Evolutionary conservation across 2,329 filamentous ascomycete species (phyloP), one percentile per base, ranked within the genome.

Genomic region (Venturia nashicola): DNA sequence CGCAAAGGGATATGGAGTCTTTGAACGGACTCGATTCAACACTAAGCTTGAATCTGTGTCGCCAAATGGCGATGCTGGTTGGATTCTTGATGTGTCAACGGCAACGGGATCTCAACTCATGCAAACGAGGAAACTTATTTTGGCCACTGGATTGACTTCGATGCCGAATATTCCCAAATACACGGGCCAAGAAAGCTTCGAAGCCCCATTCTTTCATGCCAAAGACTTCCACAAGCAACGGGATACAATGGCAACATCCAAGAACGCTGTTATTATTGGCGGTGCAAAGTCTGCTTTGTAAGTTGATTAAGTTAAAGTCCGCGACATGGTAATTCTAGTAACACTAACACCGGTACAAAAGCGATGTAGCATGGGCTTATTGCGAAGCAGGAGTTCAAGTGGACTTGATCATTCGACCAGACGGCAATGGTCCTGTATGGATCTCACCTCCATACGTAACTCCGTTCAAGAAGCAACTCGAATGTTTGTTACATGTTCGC

Each of bases 401-500:
- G 9, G 78, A 82, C 62, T 80, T 83, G 77, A 73, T 87, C 5
- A 82, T 87, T 64, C 78, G 84, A 55, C 74, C 78, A n/a, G 78
- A 74, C n/a, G 83, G 83, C 4, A 78, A 81, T 65, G 85, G 86
- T 0, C 83, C 86, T 0, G 76, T 78, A 0, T 88, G 80, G 79
- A 82, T 88, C 72, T 73, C 82, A 0, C 82, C 83, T 1, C 73
- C 82, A 1, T 84, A 83, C 64, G 85, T 89, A 18, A 88, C 86
- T 0, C 86, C 86, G 0, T 70, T 88, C n/a, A 86, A 86, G 71
- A 81, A 80, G 65, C 85, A 83, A 80, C 75, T 90, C 0, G 87
- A 91, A 72, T 84, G 86, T 68, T 79, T 91, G 5, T 80, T 87
- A 4, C 81, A 82, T 40, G 87, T 83, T 0, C 84, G 89, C 0